Percentiles rank a stretch among this genome's conserved stretches.
phyloP scores from a whole-genome alignment of 139 green algal species.

The Yamagishiella unicocca region DNA sequence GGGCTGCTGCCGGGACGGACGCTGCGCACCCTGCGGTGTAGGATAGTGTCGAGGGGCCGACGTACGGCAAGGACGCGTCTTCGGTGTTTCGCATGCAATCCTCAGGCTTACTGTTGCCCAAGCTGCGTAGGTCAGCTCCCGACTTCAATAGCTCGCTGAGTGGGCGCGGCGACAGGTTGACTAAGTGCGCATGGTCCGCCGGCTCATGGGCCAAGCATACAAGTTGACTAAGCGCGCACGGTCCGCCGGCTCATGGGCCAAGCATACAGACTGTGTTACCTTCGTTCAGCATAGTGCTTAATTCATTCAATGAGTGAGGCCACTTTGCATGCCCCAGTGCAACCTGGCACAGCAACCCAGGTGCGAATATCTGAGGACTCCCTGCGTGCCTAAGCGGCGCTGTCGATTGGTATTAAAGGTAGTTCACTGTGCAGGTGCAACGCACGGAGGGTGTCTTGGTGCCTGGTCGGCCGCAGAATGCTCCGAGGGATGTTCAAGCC shows the following conservation, averaged over 20 bases:
- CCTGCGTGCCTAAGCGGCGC: too few species aligned
- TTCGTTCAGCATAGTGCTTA: too few species aligned
- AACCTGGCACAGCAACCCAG: not conserved
- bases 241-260: not conserved
- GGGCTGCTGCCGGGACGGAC: too few species aligned
- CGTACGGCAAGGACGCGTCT: too few species aligned
- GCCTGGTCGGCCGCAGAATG: not conserved
- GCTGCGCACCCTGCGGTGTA: too few species aligned
- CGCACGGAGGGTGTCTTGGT: not conserved
- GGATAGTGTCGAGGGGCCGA: too few species aligned
- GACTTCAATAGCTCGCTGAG: not conserved
- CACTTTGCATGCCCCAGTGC: not conserved
- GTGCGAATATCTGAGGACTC: too few species aligned
- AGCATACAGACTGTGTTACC: not conserved
- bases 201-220: not conserved
- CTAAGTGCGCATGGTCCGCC: not conserved
- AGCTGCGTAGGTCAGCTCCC: too few species aligned
- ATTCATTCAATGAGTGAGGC: not conserved
- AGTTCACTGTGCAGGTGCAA: conserved; percentile 13
- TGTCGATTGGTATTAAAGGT: too few species aligned
- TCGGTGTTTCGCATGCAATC: too few species aligned
- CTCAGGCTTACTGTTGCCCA: too few species aligned
- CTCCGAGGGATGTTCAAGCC: not conserved
- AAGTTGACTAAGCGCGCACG: not conserved
- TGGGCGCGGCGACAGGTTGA: not conserved